Base-by-base conservation (phyloP, 805 yeast genomes). In the Metschnikowia gruessii region DNA sequence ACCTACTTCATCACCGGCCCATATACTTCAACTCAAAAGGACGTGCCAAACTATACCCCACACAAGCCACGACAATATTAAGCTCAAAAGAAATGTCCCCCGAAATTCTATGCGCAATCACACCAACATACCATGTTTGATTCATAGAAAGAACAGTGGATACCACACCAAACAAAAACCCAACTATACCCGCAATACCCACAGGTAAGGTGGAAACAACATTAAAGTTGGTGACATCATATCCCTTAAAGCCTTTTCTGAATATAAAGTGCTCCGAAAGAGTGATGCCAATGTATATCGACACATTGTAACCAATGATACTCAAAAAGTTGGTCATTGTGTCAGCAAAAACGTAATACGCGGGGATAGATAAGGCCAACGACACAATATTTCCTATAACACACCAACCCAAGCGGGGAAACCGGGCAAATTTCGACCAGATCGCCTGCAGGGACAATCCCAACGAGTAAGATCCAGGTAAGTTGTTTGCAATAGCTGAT, bases 321-420 rank as follows among this genome's bases (percentile, higher is more conserved):
- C 63, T 60, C 54, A 65, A 55, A 51, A 66, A 66, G 45, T 64
- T 62, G 6, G 59, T 53, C 66, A 66, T 65, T 15, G 66, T 54
- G 11, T 47, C 58, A 18, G 51, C 59, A 45, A 66, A 66, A 10
- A 57, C 61, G 46, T 66, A 66, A 47, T 64, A 65, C 10, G 69
- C 70, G 13, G 71, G 71, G 37, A 65, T 66, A 26, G 67, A 57
- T 26, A 66, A 55, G 7, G 58, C 70, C 41, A 66, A 55, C 4
- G 70, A 60, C 10, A 64, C 54, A 35, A 59, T 60, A 42, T 66
- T 66, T 9, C 69, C 70, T 11, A 59, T 22, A 4, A 64, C 36
- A 50, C 68, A 64, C 70, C 71, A 66, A n/a, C 60, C 64, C 42
- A 65, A 53, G 46, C 71, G 55, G 16, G 71, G 70, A 30, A 64